Conservation (phyloP, 2,329 filamentous ascomycete genomes). For the Phialemonium atrogriseum region DNA sequence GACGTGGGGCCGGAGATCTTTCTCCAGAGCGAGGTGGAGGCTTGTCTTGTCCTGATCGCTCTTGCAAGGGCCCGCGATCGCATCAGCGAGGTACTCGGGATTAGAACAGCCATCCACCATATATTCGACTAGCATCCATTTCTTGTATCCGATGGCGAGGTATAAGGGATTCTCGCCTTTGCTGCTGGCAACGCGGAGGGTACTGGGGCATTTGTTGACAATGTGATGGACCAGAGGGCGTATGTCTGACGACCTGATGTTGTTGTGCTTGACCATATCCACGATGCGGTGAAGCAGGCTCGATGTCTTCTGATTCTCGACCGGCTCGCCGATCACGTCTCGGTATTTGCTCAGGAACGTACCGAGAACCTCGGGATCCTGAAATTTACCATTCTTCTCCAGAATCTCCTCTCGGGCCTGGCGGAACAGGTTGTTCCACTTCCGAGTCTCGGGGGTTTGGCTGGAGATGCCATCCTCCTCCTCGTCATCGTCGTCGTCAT, state of each 20-base stretch:
- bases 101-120: background rate
- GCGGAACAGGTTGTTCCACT: background rate
- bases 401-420: background rate
- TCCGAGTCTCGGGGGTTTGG: no score
- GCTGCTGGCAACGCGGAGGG: background rate
- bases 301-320: background rate
- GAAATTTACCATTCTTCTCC: background rate
- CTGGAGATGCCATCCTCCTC: background rate
- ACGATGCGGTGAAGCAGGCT: background rate
- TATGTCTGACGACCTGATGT: background rate
- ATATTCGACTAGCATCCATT: constrained; percentile 1
- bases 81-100: background rate
- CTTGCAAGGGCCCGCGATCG: background rate
- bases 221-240: background rate
- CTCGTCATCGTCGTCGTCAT: background rate
- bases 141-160: background rate
- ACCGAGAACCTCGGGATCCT: background rate
- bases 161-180: background rate
- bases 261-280: background rate
- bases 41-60: background rate
- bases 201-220: background rate
- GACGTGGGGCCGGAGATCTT: background rate
- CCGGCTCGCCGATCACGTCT: background rate
- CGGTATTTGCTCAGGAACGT: background rate
- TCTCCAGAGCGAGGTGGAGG: background rate